Percentiles rank a stretch among this genome's conserved stretches.
Conservation (phyloP, 2,329 filamentous ascomycete species). For the Trichoderma aggressivum region DNA sequence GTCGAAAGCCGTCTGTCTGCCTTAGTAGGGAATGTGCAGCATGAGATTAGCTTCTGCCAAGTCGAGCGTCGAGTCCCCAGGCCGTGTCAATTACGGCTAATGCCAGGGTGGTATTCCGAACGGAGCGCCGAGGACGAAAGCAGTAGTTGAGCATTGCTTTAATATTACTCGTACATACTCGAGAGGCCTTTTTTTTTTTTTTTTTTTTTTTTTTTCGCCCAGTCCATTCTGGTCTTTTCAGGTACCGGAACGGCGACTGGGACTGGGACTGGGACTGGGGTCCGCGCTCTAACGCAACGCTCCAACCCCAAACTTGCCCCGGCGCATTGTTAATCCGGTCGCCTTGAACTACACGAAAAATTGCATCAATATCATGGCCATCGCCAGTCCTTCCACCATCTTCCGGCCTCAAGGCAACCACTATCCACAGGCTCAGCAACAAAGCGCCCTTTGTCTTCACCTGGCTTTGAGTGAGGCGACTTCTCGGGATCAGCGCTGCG, state of each 20-base stretch:
- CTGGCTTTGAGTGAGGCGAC: conserved; percentile 11
- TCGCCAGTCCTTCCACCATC: conserved; percentile 13
- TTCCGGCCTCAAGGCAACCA: conserved; percentile 8
- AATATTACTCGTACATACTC: not conserved
- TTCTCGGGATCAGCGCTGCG: conserved; percentile 7
- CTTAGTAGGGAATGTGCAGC: not conserved
- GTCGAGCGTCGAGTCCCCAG: not conserved
- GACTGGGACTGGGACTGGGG: not conserved
- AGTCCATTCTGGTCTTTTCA: not conserved
- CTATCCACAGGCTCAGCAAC: not conserved
- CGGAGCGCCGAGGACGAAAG: conserved; percentile 9
- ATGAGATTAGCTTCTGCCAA: not conserved
- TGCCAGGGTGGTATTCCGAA: conserved; percentile 2
- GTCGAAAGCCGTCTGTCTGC: not conserved
- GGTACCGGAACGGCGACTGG: not conserved
- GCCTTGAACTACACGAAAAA: conserved; percentile 18
- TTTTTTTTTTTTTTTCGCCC: not conserved
- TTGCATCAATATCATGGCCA: conserved; percentile 14
- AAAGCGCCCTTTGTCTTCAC: not conserved
- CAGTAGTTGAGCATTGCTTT: conserved; percentile 1
- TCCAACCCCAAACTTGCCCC: not conserved
- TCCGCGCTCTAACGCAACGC: not conserved
- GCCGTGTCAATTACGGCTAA: conserved; percentile 12
- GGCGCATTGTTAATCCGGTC: conserved; percentile 16
- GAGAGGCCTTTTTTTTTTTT: not conserved